Base-by-base conservation (phyloP, 306 rosid genomes). In the Ceratonia siliqua region DNA sequence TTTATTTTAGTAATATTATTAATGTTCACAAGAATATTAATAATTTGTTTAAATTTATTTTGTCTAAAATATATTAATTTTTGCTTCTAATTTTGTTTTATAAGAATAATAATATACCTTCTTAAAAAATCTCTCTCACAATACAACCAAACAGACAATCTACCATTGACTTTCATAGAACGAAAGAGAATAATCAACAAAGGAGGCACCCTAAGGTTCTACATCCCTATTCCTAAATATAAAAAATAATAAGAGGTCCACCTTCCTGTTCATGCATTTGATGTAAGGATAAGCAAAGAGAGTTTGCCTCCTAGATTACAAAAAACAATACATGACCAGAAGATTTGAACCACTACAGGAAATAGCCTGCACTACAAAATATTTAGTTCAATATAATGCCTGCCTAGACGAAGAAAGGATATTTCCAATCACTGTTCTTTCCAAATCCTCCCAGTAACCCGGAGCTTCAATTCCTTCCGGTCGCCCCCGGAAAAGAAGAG, bases 371-470 rank as follows among this genome's bases (percentile, higher is more conserved):
- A 68, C 92, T 70, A 78, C 78, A 74, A 63, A 74, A 84, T 72
- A 79, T 24, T 38, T 25, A 54, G 38, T 30, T 80, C 67, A 81
- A 20, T 72, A 58, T 48, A 30, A 62, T 27, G 53, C 75, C 73
- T 27, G 53, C 75, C 73, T 56, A 68, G 30, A 61, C 57, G 54
- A 67, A 63, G 48, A 55, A 77, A 52, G 24, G 42, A 64, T 58
- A 71, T 73, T 48, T 20, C 15, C 53, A 2, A 28, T 81, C 80
- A 90, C 77, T 85, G 92, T 73, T 93, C 97, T 73, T 93, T 93
- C 97, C 98, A 93, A 39, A 93, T 93, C 82, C 98, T 89, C 33
- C 98, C 96, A 9, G 97, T 93, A 66, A 93, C 87, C 82, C 98
- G 79, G 18, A 93, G 85, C 78, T 89, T 93, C 80, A 93, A 71